phyloP scores from a whole-genome alignment of 2,329 filamentous ascomycete species.

The Aspergillus niger region DNA sequence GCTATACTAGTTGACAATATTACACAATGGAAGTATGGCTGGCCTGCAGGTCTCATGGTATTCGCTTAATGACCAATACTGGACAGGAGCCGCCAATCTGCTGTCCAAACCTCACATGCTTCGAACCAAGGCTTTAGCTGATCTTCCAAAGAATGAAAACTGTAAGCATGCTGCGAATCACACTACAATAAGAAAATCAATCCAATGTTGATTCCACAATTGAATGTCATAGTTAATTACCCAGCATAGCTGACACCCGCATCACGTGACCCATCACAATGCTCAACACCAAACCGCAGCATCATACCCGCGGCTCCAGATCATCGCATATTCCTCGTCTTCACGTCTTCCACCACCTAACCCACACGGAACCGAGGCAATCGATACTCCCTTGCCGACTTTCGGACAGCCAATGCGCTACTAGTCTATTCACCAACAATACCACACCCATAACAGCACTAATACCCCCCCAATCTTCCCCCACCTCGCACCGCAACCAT shows the following conservation, averaged over 20 bases:
- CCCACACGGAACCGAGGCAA: not conserved
- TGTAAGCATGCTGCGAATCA: no score
- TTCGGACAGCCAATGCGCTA: not conserved
- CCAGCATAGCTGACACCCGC: not conserved
- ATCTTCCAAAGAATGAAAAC: no score
- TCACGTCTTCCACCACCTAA: not conserved
- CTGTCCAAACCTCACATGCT: no score
- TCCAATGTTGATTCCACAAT: not conserved
- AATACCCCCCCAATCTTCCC: constrained; percentile 7
- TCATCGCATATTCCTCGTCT: not conserved
- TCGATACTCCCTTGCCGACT: not conserved
- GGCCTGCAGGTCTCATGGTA: no score
- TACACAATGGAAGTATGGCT: no score
- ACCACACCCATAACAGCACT: not conserved
- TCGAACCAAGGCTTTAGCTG: no score
- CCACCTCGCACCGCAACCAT: constrained; percentile 37
- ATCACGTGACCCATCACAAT: not conserved
- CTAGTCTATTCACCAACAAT: not conserved
- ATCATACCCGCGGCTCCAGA: constrained; percentile 2
- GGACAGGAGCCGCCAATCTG: no score
- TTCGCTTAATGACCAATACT: no score
- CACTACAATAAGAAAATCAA: not conserved
- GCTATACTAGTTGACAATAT: no score
- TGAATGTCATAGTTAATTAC: not conserved
- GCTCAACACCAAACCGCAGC: constrained; percentile 1